Conservation (phyloP, 1,284 basidiomycete genomes). For the Sporisorium sorghi region DNA sequence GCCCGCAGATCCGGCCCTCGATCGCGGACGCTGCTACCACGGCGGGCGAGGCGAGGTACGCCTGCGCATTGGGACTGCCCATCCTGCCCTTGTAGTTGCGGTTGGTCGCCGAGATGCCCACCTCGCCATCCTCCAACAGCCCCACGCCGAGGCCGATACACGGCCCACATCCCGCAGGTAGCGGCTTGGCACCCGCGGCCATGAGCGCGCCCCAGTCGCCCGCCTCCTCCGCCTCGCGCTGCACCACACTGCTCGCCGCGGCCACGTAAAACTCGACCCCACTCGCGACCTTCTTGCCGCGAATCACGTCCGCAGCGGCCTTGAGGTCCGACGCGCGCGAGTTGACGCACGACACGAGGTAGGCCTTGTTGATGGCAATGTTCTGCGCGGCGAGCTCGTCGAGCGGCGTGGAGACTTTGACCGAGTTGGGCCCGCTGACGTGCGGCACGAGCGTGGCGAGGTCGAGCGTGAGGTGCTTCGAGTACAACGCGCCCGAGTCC, state of each 20-base stretch:
- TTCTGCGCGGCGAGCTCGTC: slow-evolving; percentile 80
- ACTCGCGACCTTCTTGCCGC: slow-evolving; percentile 81
- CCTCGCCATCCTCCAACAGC: slow-evolving; percentile 90
- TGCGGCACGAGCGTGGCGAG: slow-evolving; percentile 93
- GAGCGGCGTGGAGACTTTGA: slow-evolving; percentile 93
- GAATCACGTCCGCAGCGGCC: slow-evolving; percentile 88
- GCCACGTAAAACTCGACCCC: slow-evolving; percentile 98
- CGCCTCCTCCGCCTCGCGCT: slow-evolving; percentile 83
- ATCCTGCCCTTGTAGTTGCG: slow-evolving; percentile 99
- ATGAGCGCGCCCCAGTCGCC: slow-evolving; percentile 92
- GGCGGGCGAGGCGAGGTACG: slow-evolving; percentile 94
- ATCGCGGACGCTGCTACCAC: slow-evolving; percentile 96
- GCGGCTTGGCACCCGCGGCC: slow-evolving; percentile 86
- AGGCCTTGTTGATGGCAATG: slow-evolving; percentile 94
- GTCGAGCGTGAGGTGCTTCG: slow-evolving; percentile 90
- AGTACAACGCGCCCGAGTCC: slow-evolving; percentile 84
- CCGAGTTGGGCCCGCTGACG: slow-evolving; percentile 95
- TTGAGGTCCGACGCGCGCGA: slow-evolving; percentile 94
- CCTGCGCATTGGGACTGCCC: slow-evolving; percentile 93
- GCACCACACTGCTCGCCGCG: slow-evolving; percentile 90
- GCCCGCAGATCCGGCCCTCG: slow-evolving; percentile 89
- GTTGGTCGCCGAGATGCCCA: slow-evolving; percentile 97
- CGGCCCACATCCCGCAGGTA: slow-evolving; percentile 96
- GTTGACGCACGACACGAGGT: slow-evolving; percentile 98
- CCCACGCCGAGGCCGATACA: slow-evolving; percentile 97